These are phyloP conservation scores for Chytriomyces sp. DNA, from an alignment of 192 early-diverging fungal species.

Conservation along the genomic window DNA sequence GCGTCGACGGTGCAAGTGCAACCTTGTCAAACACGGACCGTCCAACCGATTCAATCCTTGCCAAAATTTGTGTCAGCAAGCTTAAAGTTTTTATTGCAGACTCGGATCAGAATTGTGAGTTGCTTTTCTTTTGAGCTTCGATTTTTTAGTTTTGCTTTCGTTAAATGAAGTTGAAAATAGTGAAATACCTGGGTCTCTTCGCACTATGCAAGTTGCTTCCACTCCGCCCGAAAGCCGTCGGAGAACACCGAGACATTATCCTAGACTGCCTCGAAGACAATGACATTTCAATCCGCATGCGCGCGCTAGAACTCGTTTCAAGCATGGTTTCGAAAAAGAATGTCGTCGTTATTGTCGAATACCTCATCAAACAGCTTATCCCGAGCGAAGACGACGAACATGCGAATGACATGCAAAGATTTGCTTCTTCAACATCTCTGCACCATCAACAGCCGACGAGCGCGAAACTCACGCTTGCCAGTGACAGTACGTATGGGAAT, in stretches of 20 bases:
- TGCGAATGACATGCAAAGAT: background rate
- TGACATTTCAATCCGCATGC: slow-evolving; percentile 88
- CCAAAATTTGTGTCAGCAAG: slow-evolving; percentile 82
- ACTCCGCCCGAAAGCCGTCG: slow-evolving; percentile 82
- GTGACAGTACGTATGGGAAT: slow-evolving; percentile 65
- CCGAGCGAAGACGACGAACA: slow-evolving; percentile 12
- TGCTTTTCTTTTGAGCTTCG: too few relatives aligned
- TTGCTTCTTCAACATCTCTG: slow-evolving; percentile 7
- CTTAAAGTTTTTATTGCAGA: slow-evolving; percentile 82
- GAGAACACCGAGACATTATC: slow-evolving; percentile 81
- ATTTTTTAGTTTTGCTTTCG: background rate
- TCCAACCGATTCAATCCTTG: slow-evolving; percentile 61
- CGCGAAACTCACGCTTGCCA: slow-evolving; percentile 13
- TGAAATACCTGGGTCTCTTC: slow-evolving; percentile 90
- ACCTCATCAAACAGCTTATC: slow-evolving; percentile 77
- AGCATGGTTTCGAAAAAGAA: slow-evolving; percentile 71
- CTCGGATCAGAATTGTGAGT: slow-evolving; percentile 89
- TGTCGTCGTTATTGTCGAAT: slow-evolving; percentile 80
- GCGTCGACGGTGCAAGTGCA: slow-evolving; percentile 17
- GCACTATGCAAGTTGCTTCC: slow-evolving; percentile 82
- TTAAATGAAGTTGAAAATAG: slow-evolving; percentile 41
- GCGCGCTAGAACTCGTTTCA: slow-evolving; percentile 84
- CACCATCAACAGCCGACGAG: slow-evolving; percentile 21
- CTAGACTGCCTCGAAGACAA: slow-evolving; percentile 89
- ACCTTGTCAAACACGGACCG: slow-evolving; percentile 43